Percentiles rank a stretch among this genome's conserved stretches.
phyloP scores from a whole-genome alignment of 371 early-diverging fungal genomes.

The Thermomucor indicae-seudaticae region DNA sequence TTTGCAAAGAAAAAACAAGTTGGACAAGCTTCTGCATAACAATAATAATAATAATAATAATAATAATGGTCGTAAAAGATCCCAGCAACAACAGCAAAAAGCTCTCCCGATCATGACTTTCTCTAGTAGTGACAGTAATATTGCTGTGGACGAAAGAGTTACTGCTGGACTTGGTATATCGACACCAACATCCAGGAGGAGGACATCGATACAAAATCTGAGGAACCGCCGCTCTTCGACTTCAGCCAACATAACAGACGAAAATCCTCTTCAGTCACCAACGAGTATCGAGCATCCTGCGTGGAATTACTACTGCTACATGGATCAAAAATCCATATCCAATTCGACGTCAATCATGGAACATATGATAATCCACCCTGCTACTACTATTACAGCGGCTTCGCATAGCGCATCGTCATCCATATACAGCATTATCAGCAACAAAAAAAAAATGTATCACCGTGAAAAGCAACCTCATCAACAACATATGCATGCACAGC shows the following conservation, averaged over 20 bases:
- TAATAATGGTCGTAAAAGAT: slow-evolving; percentile 1
- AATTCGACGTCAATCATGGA: slow-evolving; percentile 2
- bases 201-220: slow-evolving; percentile 2
- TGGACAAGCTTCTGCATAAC: slow-evolving; percentile 28
- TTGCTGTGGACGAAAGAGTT: slow-evolving; percentile 27
- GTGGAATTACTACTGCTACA: slow-evolving; percentile 8
- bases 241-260: slow-evolving; percentile 1
- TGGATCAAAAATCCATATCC: slow-evolving; percentile 4
- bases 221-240: neutral
- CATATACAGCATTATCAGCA: slow-evolving; percentile 13
- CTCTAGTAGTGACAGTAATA: slow-evolving; percentile 7
- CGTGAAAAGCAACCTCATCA: slow-evolving; percentile 1
- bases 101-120: slow-evolving; percentile 6
- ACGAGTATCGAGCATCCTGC: neutral
- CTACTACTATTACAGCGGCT: neutral
- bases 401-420: slow-evolving; percentile 3
- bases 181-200: neutral
- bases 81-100: neutral
- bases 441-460: neutral
- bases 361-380: slow-evolving; percentile 12
- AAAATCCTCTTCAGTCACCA: slow-evolving; percentile 1
- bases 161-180: slow-evolving; percentile 35
- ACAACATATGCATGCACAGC: neutral
- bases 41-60: too few relatives aligned
- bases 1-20: slow-evolving; percentile 34